Evolutionary conservation across 768 basidiomycete genomes (phyloP).

Genomic region (Hysterangium stoloniferum): DNA sequence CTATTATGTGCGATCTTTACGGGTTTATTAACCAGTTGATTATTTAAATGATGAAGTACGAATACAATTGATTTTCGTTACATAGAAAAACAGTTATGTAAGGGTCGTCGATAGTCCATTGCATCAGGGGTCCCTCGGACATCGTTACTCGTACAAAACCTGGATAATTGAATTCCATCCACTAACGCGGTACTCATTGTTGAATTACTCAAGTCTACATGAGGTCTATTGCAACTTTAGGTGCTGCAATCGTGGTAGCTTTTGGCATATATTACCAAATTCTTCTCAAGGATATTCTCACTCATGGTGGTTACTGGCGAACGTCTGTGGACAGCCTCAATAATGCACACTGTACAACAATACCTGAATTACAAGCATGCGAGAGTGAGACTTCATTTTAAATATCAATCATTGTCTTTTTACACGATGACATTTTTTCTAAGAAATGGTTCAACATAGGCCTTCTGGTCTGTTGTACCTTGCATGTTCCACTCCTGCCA

Average conservation of each 20-base stretch:
- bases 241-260: constrained; percentile 32
- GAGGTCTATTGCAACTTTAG: constrained; percentile 16
- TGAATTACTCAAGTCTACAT: no score
- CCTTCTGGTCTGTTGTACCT: constrained; percentile 51
- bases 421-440: neutral
- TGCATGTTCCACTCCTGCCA: constrained; percentile 48
- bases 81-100: neutral
- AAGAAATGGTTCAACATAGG: constrained; percentile 54
- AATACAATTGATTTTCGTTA: no score
- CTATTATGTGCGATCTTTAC: no score
- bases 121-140: no score
- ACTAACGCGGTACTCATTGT: no score
- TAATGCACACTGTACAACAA: constrained; percentile 39
- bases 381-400: constrained; percentile 43
- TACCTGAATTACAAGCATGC: constrained; percentile 55
- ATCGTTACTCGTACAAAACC: neutral
- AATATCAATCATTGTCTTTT: neutral
- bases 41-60: no score
- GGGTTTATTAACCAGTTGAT: no score
- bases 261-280: constrained; percentile 40
- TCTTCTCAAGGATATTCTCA: constrained; percentile 38
- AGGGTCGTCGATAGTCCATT: neutral
- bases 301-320: constrained; percentile 37
- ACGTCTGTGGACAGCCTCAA: constrained; percentile 33
- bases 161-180: neutral